phyloP scores from a whole-genome alignment of 345 rosid species.

The Eucalyptus marginata region DNA sequence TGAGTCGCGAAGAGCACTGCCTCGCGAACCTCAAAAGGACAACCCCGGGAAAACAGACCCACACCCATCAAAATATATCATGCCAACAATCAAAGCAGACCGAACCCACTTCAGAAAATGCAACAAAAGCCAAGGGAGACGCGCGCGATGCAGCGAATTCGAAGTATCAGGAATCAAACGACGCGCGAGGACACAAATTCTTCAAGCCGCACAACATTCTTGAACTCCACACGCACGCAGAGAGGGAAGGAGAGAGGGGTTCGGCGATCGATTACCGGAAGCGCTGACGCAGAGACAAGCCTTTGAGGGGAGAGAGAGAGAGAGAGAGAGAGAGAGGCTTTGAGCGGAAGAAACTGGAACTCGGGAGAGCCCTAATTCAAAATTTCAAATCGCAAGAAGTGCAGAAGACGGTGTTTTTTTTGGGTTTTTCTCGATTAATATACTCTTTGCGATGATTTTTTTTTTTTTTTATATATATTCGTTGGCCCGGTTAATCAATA shows the following conservation, averaged over 20 bases:
- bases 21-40: not conserved
- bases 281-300: not conserved
- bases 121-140: not conserved
- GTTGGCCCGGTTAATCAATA: not conserved
- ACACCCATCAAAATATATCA: not conserved
- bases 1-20: not conserved
- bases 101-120: not conserved
- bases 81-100: not conserved
- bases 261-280: not conserved
- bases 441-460: not conserved
- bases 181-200: not conserved
- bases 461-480: too few species aligned
- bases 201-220: not conserved
- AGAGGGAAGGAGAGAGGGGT: not conserved
- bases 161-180: not conserved
- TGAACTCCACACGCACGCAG: not conserved
- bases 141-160: not conserved
- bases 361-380: not conserved
- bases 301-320: not conserved
- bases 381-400: not conserved
- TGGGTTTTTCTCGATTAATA: not conserved
- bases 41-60: not conserved
- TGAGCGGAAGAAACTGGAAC: not conserved
- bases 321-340: not conserved
- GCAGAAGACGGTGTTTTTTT: not conserved